Evolutionary conservation across 306 rosid species (phyloP), one percentile per base, ranked within the genome.

Genomic region (Crotalaria pallida): DNA sequence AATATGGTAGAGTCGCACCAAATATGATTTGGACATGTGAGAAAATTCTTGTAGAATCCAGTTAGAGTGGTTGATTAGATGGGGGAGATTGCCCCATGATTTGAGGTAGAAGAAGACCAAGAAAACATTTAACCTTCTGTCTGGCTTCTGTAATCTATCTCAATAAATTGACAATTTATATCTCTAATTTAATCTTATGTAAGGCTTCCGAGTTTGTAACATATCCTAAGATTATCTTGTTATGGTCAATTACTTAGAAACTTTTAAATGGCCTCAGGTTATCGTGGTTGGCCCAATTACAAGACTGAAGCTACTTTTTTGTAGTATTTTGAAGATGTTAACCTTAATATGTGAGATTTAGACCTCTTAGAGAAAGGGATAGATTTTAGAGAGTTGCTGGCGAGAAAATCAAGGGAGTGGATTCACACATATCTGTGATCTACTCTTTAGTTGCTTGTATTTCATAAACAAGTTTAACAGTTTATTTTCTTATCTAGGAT

Each of bases 241-340:
- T 75, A 18, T 78, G 57, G 17, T 72, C 55, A 26, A 18, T 48
- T 2, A 33, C 12, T 6, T 65, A 18, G 57, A 57, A 31, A 47
- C 21, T 13, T 71, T 31, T 16, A 18, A 67, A 81, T 59, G 36
- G 19, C 22, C 19, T 48, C 18, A 27, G 27, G 24, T 50, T 69
- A 55, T 57, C 49, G 15, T 10, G 58, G 59, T 18, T 69, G 65
- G 47, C 56, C 26, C n/a, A 69, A 71, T 44, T 65, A 41, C 29
- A 47, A 69, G 50, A 21, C 56, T 22, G 53, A 43, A 73, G 38
- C 61, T 50, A 51, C 51, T 56, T 52, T 41, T 1, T 29, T 2
- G n/a, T n/a, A 3, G 29, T 12, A 17, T 45, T 7, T 24, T n/a
- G 43, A 24, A 1, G 22, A 26, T 70, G 43, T 11, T 57, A 70